phyloP scores from a whole-genome alignment of 257 asterid species.

The Plantago ovata region DNA sequence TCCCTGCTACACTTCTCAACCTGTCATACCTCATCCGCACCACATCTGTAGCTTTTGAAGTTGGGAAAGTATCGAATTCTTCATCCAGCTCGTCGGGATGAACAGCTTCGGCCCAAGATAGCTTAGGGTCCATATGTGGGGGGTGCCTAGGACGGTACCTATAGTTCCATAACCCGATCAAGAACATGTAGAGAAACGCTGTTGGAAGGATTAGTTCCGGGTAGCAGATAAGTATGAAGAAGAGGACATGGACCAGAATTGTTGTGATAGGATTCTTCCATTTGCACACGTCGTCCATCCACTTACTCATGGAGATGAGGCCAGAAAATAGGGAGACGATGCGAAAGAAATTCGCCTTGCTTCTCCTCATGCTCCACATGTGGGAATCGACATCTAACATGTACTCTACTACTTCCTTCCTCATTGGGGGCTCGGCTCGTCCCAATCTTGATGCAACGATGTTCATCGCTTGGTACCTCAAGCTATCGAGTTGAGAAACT shows the following conservation, averaged over 20 bases:
- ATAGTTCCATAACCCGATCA: slow-evolving; percentile 63
- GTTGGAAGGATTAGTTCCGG: slow-evolving; percentile 75
- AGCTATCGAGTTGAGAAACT: slow-evolving; percentile 51
- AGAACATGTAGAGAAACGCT: slow-evolving; percentile 56
- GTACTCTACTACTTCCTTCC: slow-evolving; percentile 77
- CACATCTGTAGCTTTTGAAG: slow-evolving; percentile 38
- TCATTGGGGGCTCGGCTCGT: slow-evolving; percentile 76
- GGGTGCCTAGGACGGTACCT: slow-evolving; percentile 57
- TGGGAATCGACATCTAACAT: slow-evolving; percentile 83
- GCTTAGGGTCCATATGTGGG: slow-evolving; percentile 70
- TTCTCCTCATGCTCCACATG: slow-evolving; percentile 93
- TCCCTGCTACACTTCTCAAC: slow-evolving; percentile 44
- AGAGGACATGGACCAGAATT: slow-evolving; percentile 50
- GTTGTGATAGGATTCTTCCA: slow-evolving; percentile 75
- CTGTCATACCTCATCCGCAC: slow-evolving; percentile 57
- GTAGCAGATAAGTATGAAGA: slow-evolving; percentile 58
- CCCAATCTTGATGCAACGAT: slow-evolving; percentile 69
- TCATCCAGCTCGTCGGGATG: slow-evolving; percentile 71
- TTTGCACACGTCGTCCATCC: slow-evolving; percentile 54
- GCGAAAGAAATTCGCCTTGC: slow-evolving; percentile 86
- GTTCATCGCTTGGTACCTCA: slow-evolving; percentile 75
- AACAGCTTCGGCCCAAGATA: slow-evolving; percentile 72
- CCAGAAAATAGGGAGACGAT: slow-evolving; percentile 58
- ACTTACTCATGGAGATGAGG: slow-evolving; percentile 50
- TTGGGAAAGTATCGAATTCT: slow-evolving; percentile 76